phyloP scores from a whole-genome alignment of 164 flowering plant species.

The Platanus orientalis region DNA sequence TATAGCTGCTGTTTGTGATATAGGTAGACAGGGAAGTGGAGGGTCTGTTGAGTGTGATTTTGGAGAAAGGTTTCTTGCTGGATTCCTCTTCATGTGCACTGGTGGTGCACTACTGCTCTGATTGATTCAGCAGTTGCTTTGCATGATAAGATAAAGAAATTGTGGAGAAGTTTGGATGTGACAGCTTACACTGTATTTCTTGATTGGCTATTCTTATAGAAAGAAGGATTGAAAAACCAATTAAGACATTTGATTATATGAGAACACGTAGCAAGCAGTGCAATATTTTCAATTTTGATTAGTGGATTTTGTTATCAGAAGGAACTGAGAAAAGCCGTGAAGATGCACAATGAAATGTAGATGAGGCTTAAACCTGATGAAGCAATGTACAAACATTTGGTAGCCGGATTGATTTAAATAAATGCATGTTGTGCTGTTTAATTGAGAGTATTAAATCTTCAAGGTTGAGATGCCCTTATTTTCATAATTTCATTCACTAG shows the following conservation, averaged over 20 bases:
- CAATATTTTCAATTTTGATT: conserved; percentile 48
- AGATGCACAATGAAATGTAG: conserved; percentile 72
- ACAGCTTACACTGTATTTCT: conserved; percentile 53
- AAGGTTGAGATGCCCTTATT: too few relatives aligned
- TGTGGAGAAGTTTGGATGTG: conserved; percentile 39
- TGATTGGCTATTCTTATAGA: conserved; percentile 30
- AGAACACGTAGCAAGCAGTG: conserved; percentile 33
- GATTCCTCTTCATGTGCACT: conserved; percentile 41
- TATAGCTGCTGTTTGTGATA: conserved; percentile 35
- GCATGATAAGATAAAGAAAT: conserved; percentile 44
- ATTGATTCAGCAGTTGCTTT: conserved; percentile 45
- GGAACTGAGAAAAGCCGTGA: conserved; percentile 68
- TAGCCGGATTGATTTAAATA: conserved; percentile 8
- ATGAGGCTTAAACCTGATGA: conserved; percentile 65
- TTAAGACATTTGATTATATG: conserved; percentile 56
- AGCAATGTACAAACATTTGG: conserved; percentile 45
- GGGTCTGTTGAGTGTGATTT: conserved; percentile 33
- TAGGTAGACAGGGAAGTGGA: conserved; percentile 57
- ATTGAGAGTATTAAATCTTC: too few relatives aligned
- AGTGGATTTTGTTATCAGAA: conserved; percentile 45
- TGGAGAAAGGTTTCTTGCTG: conserved; percentile 41
- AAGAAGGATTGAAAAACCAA: conserved; percentile 42
- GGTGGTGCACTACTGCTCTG: conserved; percentile 50
- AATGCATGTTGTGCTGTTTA: too few relatives aligned
- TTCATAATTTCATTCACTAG: too few relatives aligned